Evolutionary conservation across 2,329 filamentous ascomycete species (phyloP), one percentile per base, ranked within the genome.

Genomic region (Fusarium sp.): DNA sequence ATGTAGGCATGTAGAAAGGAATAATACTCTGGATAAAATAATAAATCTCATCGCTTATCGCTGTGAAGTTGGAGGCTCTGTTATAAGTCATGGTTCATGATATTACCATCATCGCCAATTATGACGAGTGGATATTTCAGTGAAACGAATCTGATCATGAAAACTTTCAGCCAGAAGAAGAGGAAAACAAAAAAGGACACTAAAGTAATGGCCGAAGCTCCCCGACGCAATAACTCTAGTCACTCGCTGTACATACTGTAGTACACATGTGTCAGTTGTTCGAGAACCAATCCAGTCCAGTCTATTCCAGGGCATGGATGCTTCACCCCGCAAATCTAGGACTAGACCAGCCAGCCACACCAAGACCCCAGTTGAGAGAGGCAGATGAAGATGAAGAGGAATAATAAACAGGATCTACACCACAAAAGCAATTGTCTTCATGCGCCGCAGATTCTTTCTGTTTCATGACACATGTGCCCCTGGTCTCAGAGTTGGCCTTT

Each of bases 381-480:
- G 26, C 47, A 39, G 51, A 35, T 35, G 54, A 48, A 47, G 39
- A 57, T 11, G 54, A 57, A 24, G 31, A 47, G 28, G 28, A 67
- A 35, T 24, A 26, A 60, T 28, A 39, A 51, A 38, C 28, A 74
- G 73, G 36, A 56, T 62, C 45, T 44, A 45, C 24, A 39, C 47
- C 33, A 65, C 16, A 56, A 57, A 74, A 66, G 51, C 41, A 74
- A 64, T 63, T 65, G 54, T 54, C 41, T 30, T n/a, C 26, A 44
- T 73, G 50, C 59, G 48, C 61, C 48, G 65, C 45, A 61, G 39
- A 62, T n/a, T 48, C 35, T 48, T 35, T 62, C 18, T 53, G 63
- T 70, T 70, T 70, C 65, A 70, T 69, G 56, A 63, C n/a, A 59
- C 71, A 68, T 70, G 64, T 70, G 68, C 69, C 71, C 57, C 54